These are phyloP conservation scores for Yamadazyma insecticola DNA, from an alignment of 805 yeast species.

Conservation along the genomic window DNA sequence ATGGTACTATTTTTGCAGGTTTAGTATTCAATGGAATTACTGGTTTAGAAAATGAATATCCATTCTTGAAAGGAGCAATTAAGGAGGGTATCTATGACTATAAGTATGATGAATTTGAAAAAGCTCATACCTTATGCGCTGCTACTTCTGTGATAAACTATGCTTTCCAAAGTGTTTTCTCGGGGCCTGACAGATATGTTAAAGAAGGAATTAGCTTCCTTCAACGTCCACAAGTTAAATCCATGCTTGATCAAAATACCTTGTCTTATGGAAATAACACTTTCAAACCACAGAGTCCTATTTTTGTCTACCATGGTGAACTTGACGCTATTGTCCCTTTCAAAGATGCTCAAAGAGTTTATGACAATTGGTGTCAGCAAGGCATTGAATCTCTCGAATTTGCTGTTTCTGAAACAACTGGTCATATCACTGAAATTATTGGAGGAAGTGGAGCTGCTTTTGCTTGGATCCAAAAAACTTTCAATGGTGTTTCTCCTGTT, in stretches of 20 bases:
- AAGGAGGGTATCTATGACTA: conserved; percentile 5
- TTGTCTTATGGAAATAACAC: conserved; percentile 15
- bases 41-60: conserved; percentile 31
- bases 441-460: conserved; percentile 16
- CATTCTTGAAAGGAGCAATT: conserved; percentile 10
- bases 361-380: conserved; percentile 18
- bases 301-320: conserved; percentile 17
- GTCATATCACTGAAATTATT: conserved; percentile 13
- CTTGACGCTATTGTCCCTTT: conserved; percentile 16
- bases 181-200: conserved; percentile 4
- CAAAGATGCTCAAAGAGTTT: conserved; percentile 10
- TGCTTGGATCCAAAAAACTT: conserved; percentile 14
- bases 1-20: conserved; percentile 24
- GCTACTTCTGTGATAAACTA: conserved; percentile 3
- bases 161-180: conserved; percentile 4
- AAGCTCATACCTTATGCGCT: conserved; percentile 4
- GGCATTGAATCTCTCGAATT: conserved; percentile 24
- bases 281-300: conserved; percentile 16
- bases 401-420: conserved; percentile 13
- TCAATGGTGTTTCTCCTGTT: conserved; percentile 11
- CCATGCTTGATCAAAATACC: conserved; percentile 16
- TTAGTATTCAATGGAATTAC: conserved; percentile 23
- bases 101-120: conserved; percentile 4
- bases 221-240: conserved; percentile 6
- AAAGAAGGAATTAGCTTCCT: conserved; percentile 13